Conservation (phyloP, 805 yeast species). For the Yamadazyma phyllophila region DNA sequence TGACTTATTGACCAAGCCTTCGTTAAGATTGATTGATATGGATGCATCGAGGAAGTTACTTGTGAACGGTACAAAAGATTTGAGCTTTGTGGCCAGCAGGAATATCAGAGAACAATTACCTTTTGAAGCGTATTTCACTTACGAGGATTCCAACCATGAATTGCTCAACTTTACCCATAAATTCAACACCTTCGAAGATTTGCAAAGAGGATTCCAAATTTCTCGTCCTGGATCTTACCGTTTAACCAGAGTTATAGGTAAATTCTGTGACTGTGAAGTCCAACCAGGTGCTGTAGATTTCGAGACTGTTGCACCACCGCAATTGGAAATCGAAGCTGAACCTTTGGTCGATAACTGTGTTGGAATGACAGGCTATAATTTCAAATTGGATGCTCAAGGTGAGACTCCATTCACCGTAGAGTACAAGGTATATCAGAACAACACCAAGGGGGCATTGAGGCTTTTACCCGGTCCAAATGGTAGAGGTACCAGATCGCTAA, state of each 20-base stretch:
- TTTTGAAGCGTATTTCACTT: slow-evolving; percentile 35
- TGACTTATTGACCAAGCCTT: slow-evolving; percentile 26
- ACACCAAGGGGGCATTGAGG: slow-evolving; percentile 27
- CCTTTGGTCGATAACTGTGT: slow-evolving; percentile 84
- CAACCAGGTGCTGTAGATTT: slow-evolving; percentile 46
- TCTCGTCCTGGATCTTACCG: slow-evolving; percentile 65
- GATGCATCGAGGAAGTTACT: slow-evolving; percentile 21
- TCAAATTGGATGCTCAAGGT: slow-evolving; percentile 72
- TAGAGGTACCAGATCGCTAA: slow-evolving; percentile 23
- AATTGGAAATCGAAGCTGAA: slow-evolving; percentile 42
- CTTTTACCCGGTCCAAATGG: slow-evolving; percentile 36
- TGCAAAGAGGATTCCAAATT: slow-evolving; percentile 34
- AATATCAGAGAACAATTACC: slow-evolving; percentile 45
- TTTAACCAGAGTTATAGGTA: slow-evolving; percentile 53
- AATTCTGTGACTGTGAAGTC: slow-evolving; percentile 65
- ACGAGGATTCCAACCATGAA: slow-evolving; percentile 20
- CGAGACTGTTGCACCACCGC: slow-evolving; percentile 39
- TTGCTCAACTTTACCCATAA: slow-evolving; percentile 20
- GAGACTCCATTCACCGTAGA: slow-evolving; percentile 76
- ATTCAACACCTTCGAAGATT: slow-evolving; percentile 24
- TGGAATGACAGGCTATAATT: slow-evolving; percentile 79
- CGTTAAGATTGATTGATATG: slow-evolving; percentile 20
- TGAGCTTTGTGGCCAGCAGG: slow-evolving; percentile 15
- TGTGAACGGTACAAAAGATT: slow-evolving; percentile 18
- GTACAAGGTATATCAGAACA: slow-evolving; percentile 53